Conservation (phyloP, 202 grass and related monocot species). For the Schoenoplectus triqueter region DNA sequence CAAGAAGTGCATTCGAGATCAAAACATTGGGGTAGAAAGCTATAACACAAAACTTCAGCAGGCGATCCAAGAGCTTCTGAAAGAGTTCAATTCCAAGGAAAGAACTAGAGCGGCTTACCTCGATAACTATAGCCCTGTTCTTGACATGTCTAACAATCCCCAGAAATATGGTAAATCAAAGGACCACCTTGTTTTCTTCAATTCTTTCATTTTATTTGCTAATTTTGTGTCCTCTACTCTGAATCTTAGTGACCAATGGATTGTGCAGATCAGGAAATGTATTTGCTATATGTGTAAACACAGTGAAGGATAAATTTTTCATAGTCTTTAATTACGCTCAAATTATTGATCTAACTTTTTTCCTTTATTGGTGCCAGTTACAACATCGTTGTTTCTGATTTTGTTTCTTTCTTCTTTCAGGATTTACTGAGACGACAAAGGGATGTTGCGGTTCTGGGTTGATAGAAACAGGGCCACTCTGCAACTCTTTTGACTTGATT, state of each 20-base stretch:
- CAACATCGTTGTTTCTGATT: not conserved
- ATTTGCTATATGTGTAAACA: not conserved
- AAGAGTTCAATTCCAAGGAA: slow-evolving; percentile 40
- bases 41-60: slow-evolving; percentile 60
- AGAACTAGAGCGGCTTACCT: slow-evolving; percentile 48
- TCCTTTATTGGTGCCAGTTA: not conserved
- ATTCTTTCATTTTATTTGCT: not conserved
- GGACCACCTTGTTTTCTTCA: not conserved
- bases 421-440: slow-evolving; percentile 46
- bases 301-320: not conserved
- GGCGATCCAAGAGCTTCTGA: slow-evolving; percentile 37
- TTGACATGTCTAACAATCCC: slow-evolving; percentile 55
- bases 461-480: slow-evolving; percentile 57
- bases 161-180: slow-evolving; percentile 59
- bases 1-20: slow-evolving; percentile 38
- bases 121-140: slow-evolving; percentile 51
- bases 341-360: not conserved
- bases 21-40: slow-evolving; percentile 43
- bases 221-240: not conserved
- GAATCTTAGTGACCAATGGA: not conserved
- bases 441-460: slow-evolving; percentile 60
- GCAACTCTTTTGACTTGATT: slow-evolving; percentile 43
- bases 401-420: slow-evolving; percentile 39
- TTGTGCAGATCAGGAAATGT: not conserved
- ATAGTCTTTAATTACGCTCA: not conserved